Evolutionary conservation across 2,329 filamentous ascomycete genomes (phyloP).

Genomic region (Aspergillus alliaceus): DNA sequence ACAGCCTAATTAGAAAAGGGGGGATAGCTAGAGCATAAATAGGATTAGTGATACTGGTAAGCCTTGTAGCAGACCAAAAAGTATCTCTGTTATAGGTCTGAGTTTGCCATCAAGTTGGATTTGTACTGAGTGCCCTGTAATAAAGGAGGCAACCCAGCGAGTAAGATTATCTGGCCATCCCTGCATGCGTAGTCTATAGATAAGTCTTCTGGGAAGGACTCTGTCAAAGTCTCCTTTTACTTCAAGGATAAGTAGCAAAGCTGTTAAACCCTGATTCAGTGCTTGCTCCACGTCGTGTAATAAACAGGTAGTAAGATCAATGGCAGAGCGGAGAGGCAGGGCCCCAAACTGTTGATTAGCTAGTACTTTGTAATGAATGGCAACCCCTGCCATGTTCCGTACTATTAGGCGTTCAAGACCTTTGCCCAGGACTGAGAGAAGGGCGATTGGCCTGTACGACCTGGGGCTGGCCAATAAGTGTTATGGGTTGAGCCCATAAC

Average conservation of each 20-base stretch:
- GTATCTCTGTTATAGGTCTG: neutral
- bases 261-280: neutral
- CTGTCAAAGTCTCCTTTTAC: neutral
- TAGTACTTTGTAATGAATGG: neutral
- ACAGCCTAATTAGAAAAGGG: neutral
- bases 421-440: neutral
- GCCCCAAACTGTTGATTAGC: neutral
- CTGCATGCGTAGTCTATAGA: neutral
- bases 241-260: neutral
- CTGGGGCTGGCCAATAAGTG: neutral
- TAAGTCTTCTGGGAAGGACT: neutral
- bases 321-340: neutral
- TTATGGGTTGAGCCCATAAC: no score
- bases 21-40: conserved; percentile 1
- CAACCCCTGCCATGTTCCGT: neutral
- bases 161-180: neutral
- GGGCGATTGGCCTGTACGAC: neutral
- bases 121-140: neutral
- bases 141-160: neutral
- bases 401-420: neutral
- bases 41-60: neutral
- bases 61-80: neutral
- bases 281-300: neutral
- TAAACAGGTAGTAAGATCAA: neutral
- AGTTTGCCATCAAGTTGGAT: neutral